phyloP scores from a whole-genome alignment of 2,329 filamentous ascomycete genomes.

The Trichoderma sp. region DNA sequence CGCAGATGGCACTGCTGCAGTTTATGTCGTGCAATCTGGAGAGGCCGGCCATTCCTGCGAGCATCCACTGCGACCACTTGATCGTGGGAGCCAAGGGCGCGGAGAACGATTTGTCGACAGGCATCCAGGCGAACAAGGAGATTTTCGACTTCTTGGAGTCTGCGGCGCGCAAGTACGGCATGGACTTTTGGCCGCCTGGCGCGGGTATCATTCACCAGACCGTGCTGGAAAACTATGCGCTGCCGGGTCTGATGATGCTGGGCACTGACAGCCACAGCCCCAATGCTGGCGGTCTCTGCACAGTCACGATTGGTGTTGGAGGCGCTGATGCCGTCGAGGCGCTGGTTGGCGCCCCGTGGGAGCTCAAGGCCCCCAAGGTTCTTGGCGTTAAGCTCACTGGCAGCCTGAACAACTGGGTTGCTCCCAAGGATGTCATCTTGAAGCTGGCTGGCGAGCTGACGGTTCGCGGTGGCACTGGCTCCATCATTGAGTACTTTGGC shows the following conservation, averaged over 20 bases:
- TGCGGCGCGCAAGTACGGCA: constrained; percentile 86
- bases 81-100: constrained; percentile 94
- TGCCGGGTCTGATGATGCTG: constrained; percentile 98
- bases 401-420: constrained; percentile 84
- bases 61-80: constrained; percentile 98
- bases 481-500: constrained; percentile 91
- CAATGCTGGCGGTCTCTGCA: constrained; percentile 92
- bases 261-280: constrained; percentile 97
- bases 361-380: constrained; percentile 91
- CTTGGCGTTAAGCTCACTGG: constrained; percentile 85
- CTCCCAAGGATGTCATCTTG: constrained; percentile 95
- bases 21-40: constrained; percentile 97
- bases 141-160: constrained; percentile 97
- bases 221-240: constrained; percentile 94
- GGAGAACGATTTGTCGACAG: constrained; percentile 79
- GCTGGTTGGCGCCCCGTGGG: constrained; percentile 94
- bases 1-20: constrained; percentile 96
- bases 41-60: constrained; percentile 89
- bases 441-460: constrained; percentile 87
- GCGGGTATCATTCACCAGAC: constrained; percentile 98
- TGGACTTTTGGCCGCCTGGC: constrained; percentile 94
- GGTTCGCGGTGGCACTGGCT: constrained; percentile 91
- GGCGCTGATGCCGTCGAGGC: constrained; percentile 97
- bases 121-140: constrained; percentile 91
- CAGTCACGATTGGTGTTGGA: constrained; percentile 94